Percentiles rank a stretch among this genome's conserved stretches.
Conservation (phyloP, 2,329 filamentous ascomycete genomes). For the Aspergillus terreus region DNA sequence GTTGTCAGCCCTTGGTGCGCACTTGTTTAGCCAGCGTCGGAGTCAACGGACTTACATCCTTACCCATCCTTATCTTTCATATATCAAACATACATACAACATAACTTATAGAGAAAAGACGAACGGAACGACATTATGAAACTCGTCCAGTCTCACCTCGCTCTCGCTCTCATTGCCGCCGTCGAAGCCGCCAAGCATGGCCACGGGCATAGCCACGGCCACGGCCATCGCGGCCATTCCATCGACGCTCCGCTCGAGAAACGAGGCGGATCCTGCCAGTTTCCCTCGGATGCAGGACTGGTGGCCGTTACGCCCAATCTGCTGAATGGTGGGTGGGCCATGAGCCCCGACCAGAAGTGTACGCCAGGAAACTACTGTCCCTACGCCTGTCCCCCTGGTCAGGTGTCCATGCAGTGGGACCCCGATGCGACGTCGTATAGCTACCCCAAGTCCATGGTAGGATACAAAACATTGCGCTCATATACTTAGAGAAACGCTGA, state of each 20-base stretch:
- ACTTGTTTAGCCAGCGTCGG: background rate
- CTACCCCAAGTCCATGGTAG: conserved; percentile 69
- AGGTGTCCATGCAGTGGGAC: conserved; percentile 78
- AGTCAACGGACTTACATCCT: background rate
- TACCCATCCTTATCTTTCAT: background rate
- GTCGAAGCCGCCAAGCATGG: conserved; percentile 34
- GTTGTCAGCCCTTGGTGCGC: background rate
- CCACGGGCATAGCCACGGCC: conserved; percentile 17
- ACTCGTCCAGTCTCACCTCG: conserved; percentile 30
- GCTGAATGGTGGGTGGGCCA: conserved; percentile 72
- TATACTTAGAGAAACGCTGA: conserved; percentile 11
- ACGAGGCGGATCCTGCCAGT: conserved; percentile 57
- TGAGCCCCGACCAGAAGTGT: conserved; percentile 72
- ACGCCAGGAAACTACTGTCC: conserved; percentile 67
- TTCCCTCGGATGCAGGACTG: conserved; percentile 64
- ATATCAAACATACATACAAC: background rate
- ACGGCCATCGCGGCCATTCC: conserved; percentile 22
- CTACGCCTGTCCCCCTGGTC: conserved; percentile 70
- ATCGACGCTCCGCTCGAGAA: conserved; percentile 44
- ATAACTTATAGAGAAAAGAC: background rate
- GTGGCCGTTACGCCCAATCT: conserved; percentile 62
- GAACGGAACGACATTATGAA: conserved; percentile 25
- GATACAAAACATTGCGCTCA: conserved; percentile 25
- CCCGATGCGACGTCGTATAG: conserved; percentile 62
- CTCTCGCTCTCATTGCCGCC: conserved; percentile 36